A percentile compares a stretch with the other conserved stretches of the same genome.
Evolutionary conservation across 2,329 filamentous ascomycete genomes (phyloP).

Genomic region (Alternaria infectoria): DNA sequence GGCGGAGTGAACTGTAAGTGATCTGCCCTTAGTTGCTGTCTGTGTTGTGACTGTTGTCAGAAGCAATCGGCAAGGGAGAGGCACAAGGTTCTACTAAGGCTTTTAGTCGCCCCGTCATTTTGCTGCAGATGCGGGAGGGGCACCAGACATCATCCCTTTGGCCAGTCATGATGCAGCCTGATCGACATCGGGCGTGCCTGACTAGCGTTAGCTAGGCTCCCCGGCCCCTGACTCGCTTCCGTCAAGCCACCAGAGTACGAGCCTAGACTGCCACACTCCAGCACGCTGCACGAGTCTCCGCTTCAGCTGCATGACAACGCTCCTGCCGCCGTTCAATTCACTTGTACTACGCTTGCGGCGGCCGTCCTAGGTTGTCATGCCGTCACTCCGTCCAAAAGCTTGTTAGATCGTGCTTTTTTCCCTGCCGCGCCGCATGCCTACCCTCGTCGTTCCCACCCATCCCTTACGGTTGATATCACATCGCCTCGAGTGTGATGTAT

Average conservation of each 20-base stretch:
- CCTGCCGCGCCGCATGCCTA: neutral
- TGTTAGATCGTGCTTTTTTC: slow-evolving; percentile 1
- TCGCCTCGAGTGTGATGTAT: neutral
- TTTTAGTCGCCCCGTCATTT: slow-evolving; percentile 19
- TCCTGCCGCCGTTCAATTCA: slow-evolving; percentile 24
- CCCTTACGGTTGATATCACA: neutral
- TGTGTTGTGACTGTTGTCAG: neutral
- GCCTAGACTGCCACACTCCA: slow-evolving; percentile 22
- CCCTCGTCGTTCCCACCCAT: slow-evolving; percentile 11
- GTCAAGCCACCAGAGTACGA: slow-evolving; percentile 24
- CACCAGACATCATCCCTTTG: slow-evolving; percentile 16
- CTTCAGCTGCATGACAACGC: slow-evolving; percentile 32
- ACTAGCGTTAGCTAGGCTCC: slow-evolving; percentile 33
- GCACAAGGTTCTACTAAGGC: neutral
- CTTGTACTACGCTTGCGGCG: slow-evolving; percentile 22
- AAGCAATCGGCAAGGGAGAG: slow-evolving; percentile 1
- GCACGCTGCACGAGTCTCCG: slow-evolving; percentile 15
- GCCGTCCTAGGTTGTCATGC: slow-evolving; percentile 20
- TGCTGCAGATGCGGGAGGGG: slow-evolving; percentile 25
- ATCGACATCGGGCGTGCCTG: slow-evolving; percentile 31
- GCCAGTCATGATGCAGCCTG: slow-evolving; percentile 25
- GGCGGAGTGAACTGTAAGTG: neutral
- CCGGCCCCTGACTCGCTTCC: slow-evolving; percentile 17
- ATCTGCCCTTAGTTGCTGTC: neutral
- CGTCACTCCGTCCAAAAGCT: slow-evolving; percentile 22